Conservation (phyloP, 441 rosid species). For the Euphorbia schlechtendalii region DNA sequence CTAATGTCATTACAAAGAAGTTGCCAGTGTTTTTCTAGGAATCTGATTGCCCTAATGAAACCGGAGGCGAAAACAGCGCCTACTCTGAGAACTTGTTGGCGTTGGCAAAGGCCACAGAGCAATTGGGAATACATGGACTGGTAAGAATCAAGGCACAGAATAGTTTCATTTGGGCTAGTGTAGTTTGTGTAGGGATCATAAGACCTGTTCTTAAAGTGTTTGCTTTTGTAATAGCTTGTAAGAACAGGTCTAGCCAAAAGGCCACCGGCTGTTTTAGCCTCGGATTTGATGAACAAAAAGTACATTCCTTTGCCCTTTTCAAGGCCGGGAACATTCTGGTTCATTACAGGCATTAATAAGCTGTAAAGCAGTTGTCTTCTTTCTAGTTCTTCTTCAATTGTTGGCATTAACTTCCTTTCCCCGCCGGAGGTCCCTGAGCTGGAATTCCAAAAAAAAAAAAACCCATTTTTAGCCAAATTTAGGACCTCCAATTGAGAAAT, state of each 20-base stretch:
- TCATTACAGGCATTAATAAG: conserved; percentile 92
- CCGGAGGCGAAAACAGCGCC: conserved; percentile 99
- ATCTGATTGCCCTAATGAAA: conserved; percentile 84
- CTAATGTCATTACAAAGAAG: conserved; percentile 52
- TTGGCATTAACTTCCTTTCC: conserved; percentile 93
- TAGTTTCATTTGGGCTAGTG: conserved; percentile 94
- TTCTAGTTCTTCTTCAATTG: conserved; percentile 78
- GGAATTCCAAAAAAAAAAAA: too few relatives aligned
- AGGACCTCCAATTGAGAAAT: too few relatives aligned
- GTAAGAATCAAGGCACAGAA: conserved; percentile 88
- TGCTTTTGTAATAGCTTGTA: too few relatives aligned
- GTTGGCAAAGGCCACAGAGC: conserved; percentile 90
- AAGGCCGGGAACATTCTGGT: conserved; percentile 68
- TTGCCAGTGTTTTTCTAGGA: conserved; percentile 82
- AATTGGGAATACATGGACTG: conserved; percentile 95
- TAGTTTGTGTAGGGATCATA: conserved; percentile 88
- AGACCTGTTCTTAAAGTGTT: conserved; percentile 71
- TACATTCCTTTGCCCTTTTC: conserved; percentile 99
- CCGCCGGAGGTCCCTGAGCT: conserved; percentile 98
- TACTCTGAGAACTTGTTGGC: conserved; percentile 77
- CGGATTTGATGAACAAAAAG: conserved; percentile 86
- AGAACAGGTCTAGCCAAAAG: conserved; percentile 86
- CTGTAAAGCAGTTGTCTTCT: conserved; percentile 77
- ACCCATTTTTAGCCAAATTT: too few relatives aligned
- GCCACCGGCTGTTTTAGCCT: conserved; percentile 81